Conservation (phyloP, 768 basidiomycete genomes). For the Lactifluus rugatus region DNA sequence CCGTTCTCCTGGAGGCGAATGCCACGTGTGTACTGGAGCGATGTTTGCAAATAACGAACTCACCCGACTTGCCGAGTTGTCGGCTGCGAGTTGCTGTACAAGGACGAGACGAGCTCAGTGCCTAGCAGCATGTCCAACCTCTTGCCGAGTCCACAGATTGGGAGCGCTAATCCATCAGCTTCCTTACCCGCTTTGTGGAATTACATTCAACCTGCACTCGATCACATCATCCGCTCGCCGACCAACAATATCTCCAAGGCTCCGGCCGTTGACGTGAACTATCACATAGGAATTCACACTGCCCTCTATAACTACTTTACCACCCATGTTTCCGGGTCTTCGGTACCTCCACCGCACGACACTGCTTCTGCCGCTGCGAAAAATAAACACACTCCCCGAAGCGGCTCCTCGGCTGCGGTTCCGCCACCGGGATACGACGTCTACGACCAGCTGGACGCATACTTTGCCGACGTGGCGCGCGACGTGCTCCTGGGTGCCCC, state of each 20-base stretch:
- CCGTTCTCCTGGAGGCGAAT: background rate
- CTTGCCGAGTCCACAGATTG: conserved; percentile 13
- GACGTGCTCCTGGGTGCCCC: conserved; percentile 1
- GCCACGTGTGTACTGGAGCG: conserved; percentile 1
- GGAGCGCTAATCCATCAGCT: conserved; percentile 62
- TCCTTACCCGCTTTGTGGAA: conserved; percentile 66
- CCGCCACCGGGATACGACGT: conserved; percentile 41
- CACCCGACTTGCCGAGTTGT: background rate
- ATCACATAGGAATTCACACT: conserved; percentile 71
- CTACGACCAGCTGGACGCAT: conserved; percentile 65
- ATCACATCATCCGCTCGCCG: conserved; percentile 67
- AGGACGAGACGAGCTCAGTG: background rate
- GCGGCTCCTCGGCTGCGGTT: conserved; percentile 5
- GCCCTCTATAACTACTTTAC: conserved; percentile 75
- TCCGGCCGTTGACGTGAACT: conserved; percentile 59
- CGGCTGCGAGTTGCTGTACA: background rate
- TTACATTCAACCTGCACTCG: conserved; percentile 63
- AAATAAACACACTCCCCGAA: background rate
- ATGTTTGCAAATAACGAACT: background rate
- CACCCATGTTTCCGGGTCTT: conserved; percentile 1
- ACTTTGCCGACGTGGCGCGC: conserved; percentile 40
- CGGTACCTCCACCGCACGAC: conserved; percentile 10
- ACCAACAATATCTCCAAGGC: conserved; percentile 50
- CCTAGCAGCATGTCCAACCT: conserved; percentile 5
- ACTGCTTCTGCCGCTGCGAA: background rate